These are phyloP conservation scores for Diversispora epigaea DNA, from an alignment of 192 early-diverging fungal genomes.

Conservation along the genomic window DNA sequence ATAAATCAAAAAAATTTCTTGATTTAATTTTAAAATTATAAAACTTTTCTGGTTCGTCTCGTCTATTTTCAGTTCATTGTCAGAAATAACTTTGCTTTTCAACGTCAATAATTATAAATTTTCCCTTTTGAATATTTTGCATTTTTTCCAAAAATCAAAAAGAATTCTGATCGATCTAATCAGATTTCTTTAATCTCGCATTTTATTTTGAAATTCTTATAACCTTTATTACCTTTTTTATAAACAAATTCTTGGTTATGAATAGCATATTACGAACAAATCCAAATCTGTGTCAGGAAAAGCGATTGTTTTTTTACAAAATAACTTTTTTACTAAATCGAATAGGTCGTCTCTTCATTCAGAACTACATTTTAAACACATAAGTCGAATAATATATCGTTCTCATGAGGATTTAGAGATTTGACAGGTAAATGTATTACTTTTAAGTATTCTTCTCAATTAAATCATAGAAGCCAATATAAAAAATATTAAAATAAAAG, in stretches of 20 bases:
- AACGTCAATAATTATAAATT: conserved; percentile 20
- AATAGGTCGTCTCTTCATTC: too few species aligned
- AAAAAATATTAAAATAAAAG: too few species aligned
- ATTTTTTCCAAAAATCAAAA: conserved; percentile 14
- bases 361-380: too few species aligned
- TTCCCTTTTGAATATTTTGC: conserved; percentile 20
- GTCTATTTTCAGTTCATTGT: conserved; percentile 23
- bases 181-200: background rate
- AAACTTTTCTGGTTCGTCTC: background rate
- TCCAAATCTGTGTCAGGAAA: background rate
- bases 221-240: background rate
- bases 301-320: too few species aligned
- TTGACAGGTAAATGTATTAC: too few species aligned
- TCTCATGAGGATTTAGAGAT: too few species aligned
- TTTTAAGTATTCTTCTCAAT: too few species aligned
- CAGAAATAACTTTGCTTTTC: conserved; percentile 26
- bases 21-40: background rate
- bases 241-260: background rate
- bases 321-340: too few species aligned
- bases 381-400: too few species aligned
- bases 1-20: conserved; percentile 12
- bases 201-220: too few species aligned
- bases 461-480: too few species aligned
- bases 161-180: background rate
- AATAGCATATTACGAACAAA: background rate